Percentiles rank a stretch among this genome's conserved stretches.
Conservation (phyloP, 768 basidiomycete species). For the Phanerochaete sordida region DNA sequence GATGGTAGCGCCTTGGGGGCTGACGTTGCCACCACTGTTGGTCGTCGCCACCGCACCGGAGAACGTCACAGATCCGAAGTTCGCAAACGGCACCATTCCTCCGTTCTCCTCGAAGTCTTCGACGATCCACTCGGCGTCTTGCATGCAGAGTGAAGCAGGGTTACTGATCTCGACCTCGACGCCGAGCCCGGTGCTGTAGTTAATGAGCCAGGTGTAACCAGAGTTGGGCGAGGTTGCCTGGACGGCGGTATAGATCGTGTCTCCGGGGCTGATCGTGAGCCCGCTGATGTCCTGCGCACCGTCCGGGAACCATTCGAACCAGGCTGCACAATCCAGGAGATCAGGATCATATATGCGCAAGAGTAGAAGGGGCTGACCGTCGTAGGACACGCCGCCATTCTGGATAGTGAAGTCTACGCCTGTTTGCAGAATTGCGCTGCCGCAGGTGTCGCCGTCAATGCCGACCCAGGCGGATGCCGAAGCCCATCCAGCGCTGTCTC, state of each 20-base stretch:
- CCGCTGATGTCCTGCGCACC: not conserved
- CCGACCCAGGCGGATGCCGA: conserved; percentile 20
- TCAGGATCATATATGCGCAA: not conserved
- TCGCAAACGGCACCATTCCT: not conserved
- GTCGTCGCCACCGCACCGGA: not conserved
- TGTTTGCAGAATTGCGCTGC: conserved; percentile 28
- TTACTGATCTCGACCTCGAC: not conserved
- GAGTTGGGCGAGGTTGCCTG: not conserved
- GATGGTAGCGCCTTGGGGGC: too few relatives aligned
- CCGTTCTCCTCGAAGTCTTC: not conserved
- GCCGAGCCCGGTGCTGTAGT: not conserved
- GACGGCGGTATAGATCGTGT: not conserved
- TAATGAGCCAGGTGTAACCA: not conserved
- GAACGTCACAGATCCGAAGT: not conserved
- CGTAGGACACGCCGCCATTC: conserved; percentile 14
- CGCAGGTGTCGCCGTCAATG: conserved; percentile 29
- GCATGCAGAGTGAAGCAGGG: not conserved
- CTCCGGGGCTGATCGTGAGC: not conserved
- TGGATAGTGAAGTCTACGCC: conserved; percentile 27
- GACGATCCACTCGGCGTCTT: not conserved
- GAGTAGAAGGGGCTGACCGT: conserved; percentile 16
- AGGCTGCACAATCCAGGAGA: not conserved
- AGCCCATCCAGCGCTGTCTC: too few relatives aligned
- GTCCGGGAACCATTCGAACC: not conserved
- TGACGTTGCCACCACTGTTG: too few relatives aligned